Percentiles rank a stretch among this genome's conserved stretches.
phyloP scores from a whole-genome alignment of 306 rosid species.

The Ormosia emarginata region DNA sequence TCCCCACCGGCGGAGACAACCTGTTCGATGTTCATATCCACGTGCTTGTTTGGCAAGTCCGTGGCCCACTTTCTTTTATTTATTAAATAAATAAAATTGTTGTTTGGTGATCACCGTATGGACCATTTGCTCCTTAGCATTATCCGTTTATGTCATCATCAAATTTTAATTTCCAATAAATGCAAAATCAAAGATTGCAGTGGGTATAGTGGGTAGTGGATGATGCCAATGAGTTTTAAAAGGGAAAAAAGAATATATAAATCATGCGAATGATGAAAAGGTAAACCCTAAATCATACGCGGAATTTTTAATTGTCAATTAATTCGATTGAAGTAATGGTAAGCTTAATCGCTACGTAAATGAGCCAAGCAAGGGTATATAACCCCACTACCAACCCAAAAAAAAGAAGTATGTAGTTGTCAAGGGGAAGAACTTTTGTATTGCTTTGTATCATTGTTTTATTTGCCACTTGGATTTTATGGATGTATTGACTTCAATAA shows the following conservation, averaged over 20 bases:
- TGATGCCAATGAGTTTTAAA: background rate
- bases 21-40: conserved; percentile 21
- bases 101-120: background rate
- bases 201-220: conserved; percentile 13
- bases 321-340: background rate
- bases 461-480: background rate
- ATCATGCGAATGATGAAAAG: conserved; percentile 16
- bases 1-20: background rate
- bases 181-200: conserved; percentile 11
- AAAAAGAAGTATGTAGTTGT: background rate
- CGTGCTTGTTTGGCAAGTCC: conserved; percentile 19
- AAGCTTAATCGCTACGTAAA: conserved; percentile 1
- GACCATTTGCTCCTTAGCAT: background rate
- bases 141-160: conserved; percentile 12
- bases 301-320: background rate
- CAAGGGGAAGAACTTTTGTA: background rate
- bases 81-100: background rate
- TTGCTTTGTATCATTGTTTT: background rate
- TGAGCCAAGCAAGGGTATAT: background rate
- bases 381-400: background rate
- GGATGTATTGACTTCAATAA: background rate
- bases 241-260: background rate
- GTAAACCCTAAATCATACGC: background rate
- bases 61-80: conserved; percentile 35
- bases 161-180: conserved; percentile 1